Evolutionary conservation across 371 early-diverging fungal genomes (phyloP), one percentile per base, ranked within the genome.

Genomic region (Coemansia sp.): DNA sequence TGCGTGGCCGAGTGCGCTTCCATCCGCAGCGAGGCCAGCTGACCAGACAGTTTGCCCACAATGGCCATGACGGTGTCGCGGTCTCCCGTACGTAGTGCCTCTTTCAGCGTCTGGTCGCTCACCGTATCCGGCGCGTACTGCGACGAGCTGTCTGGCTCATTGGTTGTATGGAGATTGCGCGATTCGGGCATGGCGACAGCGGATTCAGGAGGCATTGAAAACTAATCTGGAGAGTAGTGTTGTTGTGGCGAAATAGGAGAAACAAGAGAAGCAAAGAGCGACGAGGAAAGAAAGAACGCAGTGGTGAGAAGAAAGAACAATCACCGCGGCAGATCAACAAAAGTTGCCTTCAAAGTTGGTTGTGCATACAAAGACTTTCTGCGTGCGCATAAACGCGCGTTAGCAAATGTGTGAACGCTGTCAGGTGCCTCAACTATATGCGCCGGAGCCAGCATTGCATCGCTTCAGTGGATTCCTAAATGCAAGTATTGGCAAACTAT

Each of bases 21-120:
- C 63, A 54, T 67, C 55, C 76, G 74, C 48, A 75, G 77, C 5
- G 77, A 52, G 54, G 74, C 75, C 48, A 78, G 66, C 75, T 78
- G 70, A 26, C 62, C 75, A 1, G 73, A 52, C 61, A 78, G 67
- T 53, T 63, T 66, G 32, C 51, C 60, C 32, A 74, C 75, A 19
- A 78, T 78, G 41, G 76, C 70, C 40, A 75, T 70, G 48, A 74
- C 58, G 49, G 70, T 44, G 60, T 78, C 70, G 56, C 75, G 69
- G 75, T 70, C 75, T 23, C 70, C 75, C 1, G 70, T 58, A 52
- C 73, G 66, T 63, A 78, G 61, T 3, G 69, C 67, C 46, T 78
- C 76, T n/a, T 65, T 58, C 32, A 78, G 69, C n/a, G 78, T 61
- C 77, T 77, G 69, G 29, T 54, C 63, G 19, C 19, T 21, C 55